A percentile compares a stretch with the other conserved stretches of the same genome.
Conservation (phyloP, 495 filamentous ascomycete genomes). For the Trichoderma parareesei region DNA sequence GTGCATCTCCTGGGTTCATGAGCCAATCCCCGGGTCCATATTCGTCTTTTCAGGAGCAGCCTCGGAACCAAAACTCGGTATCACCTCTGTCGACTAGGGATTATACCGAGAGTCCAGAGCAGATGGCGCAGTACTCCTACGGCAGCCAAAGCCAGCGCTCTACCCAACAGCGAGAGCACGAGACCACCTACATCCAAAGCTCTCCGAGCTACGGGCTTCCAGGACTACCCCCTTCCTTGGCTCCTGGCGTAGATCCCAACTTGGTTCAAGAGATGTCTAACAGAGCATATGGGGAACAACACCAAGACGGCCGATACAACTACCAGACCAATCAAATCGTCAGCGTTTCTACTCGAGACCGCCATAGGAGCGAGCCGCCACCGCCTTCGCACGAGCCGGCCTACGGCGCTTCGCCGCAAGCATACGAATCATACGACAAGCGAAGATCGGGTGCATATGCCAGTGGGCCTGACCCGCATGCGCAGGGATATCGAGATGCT, state of each 20-base stretch:
- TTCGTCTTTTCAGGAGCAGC: neutral
- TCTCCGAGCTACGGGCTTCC: slow-evolving; percentile 32
- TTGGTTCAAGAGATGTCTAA: slow-evolving; percentile 51
- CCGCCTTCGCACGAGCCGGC: slow-evolving; percentile 19
- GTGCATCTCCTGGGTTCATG: slow-evolving; percentile 14
- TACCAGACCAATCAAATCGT: slow-evolving; percentile 33
- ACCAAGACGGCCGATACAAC: slow-evolving; percentile 33
- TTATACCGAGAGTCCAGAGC: slow-evolving; percentile 13
- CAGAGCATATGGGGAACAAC: slow-evolving; percentile 38
- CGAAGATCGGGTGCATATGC: slow-evolving; percentile 36
- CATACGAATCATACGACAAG: slow-evolving; percentile 16
- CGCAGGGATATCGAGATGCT: slow-evolving; percentile 15
- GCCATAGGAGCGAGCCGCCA: slow-evolving; percentile 32
- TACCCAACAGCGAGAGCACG: slow-evolving; percentile 27
- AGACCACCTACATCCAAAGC: slow-evolving; percentile 19
- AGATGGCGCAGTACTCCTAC: slow-evolving; percentile 15
- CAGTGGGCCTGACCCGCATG: slow-evolving; percentile 43
- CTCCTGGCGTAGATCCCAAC: slow-evolving; percentile 58
- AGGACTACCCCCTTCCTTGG: slow-evolving; percentile 55
- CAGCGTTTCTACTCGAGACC: slow-evolving; percentile 29
- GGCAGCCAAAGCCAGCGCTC: slow-evolving; percentile 19
- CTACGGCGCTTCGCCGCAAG: slow-evolving; percentile 16
- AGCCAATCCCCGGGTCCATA: slow-evolving; percentile 10
- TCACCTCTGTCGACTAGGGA: slow-evolving; percentile 8
- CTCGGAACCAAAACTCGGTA: neutral